Evolutionary conservation across 257 asterid genomes (phyloP).

Genomic region (Prunella vulgaris): DNA sequence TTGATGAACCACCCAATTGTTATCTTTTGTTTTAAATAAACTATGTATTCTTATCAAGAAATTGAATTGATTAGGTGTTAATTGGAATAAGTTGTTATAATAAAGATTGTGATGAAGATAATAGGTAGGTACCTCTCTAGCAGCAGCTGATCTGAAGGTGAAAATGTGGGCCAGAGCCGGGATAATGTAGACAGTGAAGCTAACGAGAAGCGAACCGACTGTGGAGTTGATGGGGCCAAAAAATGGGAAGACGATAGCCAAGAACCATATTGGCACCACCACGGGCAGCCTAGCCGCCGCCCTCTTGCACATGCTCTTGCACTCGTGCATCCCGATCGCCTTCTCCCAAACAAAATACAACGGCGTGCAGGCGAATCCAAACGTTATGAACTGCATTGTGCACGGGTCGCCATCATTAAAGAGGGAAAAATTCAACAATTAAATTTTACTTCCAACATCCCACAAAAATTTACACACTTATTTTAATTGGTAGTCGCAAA

Average conservation of each 20-base stretch:
- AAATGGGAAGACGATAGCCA: constrained; percentile 89
- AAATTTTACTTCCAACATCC: too few species aligned
- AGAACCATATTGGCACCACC: constrained; percentile 89
- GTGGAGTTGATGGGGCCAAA: constrained; percentile 95
- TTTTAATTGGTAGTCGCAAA: too few species aligned
- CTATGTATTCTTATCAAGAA: neutral
- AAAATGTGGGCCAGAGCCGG: constrained; percentile 83
- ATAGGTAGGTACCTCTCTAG: constrained; percentile 59
- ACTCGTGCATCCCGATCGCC: constrained; percentile 86
- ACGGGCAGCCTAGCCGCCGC: constrained; percentile 81
- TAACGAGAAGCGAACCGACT: constrained; percentile 86
- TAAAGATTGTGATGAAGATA: neutral
- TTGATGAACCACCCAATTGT: neutral
- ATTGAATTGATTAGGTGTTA: too few species aligned
- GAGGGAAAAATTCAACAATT: neutral
- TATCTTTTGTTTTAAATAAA: neutral
- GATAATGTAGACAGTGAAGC: constrained; percentile 89
- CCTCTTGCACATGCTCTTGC: constrained; percentile 87
- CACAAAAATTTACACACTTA: too few species aligned
- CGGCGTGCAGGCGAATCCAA: constrained; percentile 97
- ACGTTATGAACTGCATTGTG: constrained; percentile 95
- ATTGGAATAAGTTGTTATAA: neutral
- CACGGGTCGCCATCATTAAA: neutral
- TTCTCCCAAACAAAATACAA: constrained; percentile 94
- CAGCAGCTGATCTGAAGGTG: constrained; percentile 73